A percentile compares a stretch with the other conserved stretches of the same genome.
Evolutionary conservation across 2,329 filamentous ascomycete genomes (phyloP).

Genomic region (Xylariaceae sp.): DNA sequence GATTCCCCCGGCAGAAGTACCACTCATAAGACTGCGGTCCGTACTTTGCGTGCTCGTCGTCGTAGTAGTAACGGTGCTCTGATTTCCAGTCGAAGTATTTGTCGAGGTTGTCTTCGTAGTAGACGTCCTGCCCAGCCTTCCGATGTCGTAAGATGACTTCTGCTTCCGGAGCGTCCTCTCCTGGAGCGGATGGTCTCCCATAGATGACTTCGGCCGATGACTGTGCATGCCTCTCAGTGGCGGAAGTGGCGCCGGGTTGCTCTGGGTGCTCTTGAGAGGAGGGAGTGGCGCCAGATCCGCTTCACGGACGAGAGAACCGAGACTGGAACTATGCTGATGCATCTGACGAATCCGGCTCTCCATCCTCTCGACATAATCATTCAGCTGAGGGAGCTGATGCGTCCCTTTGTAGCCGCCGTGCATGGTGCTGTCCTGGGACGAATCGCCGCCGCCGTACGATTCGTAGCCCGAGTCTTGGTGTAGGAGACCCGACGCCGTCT

Average conservation of each 20-base stretch:
- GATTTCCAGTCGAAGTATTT: slow-evolving; percentile 66
- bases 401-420: slow-evolving; percentile 42
- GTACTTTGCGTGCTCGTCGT: slow-evolving; percentile 72
- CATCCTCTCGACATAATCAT: slow-evolving; percentile 88
- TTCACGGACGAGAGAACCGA: slow-evolving; percentile 33
- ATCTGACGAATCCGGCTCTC: slow-evolving; percentile 72
- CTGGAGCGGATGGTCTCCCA: slow-evolving; percentile 37
- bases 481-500: slow-evolving; percentile 69
- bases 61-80: slow-evolving; percentile 59
- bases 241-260: slow-evolving; percentile 38
- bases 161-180: slow-evolving; percentile 52
- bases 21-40: slow-evolving; percentile 87
- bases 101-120: slow-evolving; percentile 86
- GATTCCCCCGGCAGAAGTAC: slow-evolving; percentile 80
- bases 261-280: slow-evolving; percentile 45
- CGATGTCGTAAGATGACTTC: slow-evolving; percentile 75
- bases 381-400: slow-evolving; percentile 62
- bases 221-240: slow-evolving; percentile 46
- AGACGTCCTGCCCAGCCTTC: slow-evolving; percentile 69
- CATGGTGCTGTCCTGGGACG: slow-evolving; percentile 43
- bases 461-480: slow-evolving; percentile 57
- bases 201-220: slow-evolving; percentile 55
- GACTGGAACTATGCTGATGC: slow-evolving; percentile 54
- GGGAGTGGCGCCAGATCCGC: slow-evolving; percentile 26
- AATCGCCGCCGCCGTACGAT: slow-evolving; percentile 50